These are phyloP conservation scores for Gautieria morchelliformis DNA, from an alignment of 768 basidiomycete genomes.

Conservation along the genomic window DNA sequence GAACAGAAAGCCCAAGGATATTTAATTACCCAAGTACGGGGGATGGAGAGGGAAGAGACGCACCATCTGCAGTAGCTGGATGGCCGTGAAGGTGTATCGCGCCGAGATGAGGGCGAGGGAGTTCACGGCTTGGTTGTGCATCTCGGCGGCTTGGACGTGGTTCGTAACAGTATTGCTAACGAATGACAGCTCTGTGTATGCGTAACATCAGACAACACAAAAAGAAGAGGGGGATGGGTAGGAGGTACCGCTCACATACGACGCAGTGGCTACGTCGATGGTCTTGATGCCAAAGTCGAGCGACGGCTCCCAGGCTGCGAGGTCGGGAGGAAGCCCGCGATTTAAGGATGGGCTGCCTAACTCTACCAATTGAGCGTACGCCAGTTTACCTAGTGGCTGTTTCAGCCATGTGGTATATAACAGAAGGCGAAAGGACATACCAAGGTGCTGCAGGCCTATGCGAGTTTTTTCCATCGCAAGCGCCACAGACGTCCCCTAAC, in stretches of 20 bases:
- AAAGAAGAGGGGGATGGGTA: not conserved
- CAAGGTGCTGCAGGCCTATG: slow-evolving; percentile 18
- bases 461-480: slow-evolving; percentile 18
- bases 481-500: slow-evolving; percentile 16
- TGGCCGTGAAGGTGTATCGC: slow-evolving; percentile 18
- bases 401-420: not conserved
- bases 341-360: slow-evolving; percentile 20
- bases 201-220: not conserved
- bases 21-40: too few relatives aligned
- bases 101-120: slow-evolving; percentile 20
- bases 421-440: not conserved
- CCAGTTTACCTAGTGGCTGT: slow-evolving; percentile 7
- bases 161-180: slow-evolving; percentile 20
- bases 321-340: slow-evolving; percentile 18
- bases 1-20: too few relatives aligned
- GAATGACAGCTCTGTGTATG: slow-evolving; percentile 14
- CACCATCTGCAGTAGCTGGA: slow-evolving; percentile 18
- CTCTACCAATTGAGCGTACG: slow-evolving; percentile 19
- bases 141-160: slow-evolving; percentile 20
- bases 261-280: slow-evolving; percentile 18
- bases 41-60: too few relatives aligned
- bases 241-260: slow-evolving; percentile 15
- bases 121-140: slow-evolving; percentile 23
- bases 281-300: slow-evolving; percentile 21
- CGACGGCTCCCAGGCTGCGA: slow-evolving; percentile 8